phyloP scores from a whole-genome alignment of 2,329 filamentous ascomycete species.

The Madurella mycetomatis region DNA sequence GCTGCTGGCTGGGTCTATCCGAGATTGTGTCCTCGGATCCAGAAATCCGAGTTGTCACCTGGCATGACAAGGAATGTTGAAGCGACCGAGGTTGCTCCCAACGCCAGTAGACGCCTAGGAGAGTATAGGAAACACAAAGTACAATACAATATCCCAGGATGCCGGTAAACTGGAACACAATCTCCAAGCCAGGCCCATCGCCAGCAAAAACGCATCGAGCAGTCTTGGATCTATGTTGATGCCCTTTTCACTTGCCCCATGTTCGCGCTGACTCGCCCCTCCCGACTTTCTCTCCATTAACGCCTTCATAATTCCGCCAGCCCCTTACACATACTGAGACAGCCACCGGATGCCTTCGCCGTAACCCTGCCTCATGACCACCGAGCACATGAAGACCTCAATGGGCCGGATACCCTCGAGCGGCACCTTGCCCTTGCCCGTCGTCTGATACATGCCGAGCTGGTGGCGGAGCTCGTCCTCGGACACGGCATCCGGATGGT shows the following conservation, averaged over 20 bases:
- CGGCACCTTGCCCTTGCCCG: slow-evolving; percentile 90
- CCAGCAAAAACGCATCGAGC: background rate
- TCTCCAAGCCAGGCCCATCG: slow-evolving; percentile 3
- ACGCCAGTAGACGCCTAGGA: too few species aligned
- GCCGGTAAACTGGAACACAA: background rate
- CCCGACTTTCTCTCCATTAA: slow-evolving; percentile 5
- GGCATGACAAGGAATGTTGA: too few species aligned
- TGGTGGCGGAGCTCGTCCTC: slow-evolving; percentile 93
- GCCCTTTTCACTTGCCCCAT: background rate
- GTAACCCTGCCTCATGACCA: slow-evolving; percentile 96
- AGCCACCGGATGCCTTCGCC: slow-evolving; percentile 89
- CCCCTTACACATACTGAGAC: slow-evolving; percentile 76
- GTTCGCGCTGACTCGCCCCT: background rate
- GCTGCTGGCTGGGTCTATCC: too few species aligned
- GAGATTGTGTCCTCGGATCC: too few species aligned
- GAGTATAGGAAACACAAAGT: too few species aligned
- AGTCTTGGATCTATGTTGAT: slow-evolving; percentile 27
- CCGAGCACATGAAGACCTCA: slow-evolving; percentile 98
- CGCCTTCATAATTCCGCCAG: background rate
- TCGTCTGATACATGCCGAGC: slow-evolving; percentile 92
- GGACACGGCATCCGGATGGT: slow-evolving; percentile 90
- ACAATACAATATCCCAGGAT: too few species aligned
- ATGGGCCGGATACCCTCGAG: slow-evolving; percentile 86
- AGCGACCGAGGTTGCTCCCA: too few species aligned
- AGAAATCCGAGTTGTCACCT: too few species aligned